Evolutionary conservation across 441 rosid species (phyloP), one percentile per base, ranked within the genome.

Genomic region (Raphanus hybrid): DNA sequence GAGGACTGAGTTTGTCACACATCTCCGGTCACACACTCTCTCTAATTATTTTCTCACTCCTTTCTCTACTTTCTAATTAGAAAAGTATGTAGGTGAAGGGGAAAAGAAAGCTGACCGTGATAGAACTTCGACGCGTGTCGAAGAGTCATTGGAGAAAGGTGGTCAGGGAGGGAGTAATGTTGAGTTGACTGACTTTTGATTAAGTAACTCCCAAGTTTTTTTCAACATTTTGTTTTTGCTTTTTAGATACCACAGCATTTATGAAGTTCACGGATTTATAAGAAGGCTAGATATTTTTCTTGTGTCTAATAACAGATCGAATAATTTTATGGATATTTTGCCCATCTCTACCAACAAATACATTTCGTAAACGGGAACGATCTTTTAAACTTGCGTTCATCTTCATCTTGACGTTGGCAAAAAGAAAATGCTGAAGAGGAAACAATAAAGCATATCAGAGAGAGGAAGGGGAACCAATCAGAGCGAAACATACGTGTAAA

Each of bases 41-140:
- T 71, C 74, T 68, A 12, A 15, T 27, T 59, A 20, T 62, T 72
- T 43, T 72, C 60, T 29, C 75, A 48, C 69, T 72, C 58, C n/a
- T 27, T 41, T 52, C 74, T 39, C 81, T 67, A 48, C 0, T 65
- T 59, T 67, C 15, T 7, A 27, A 11, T 76, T 48, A 6, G 39
- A 35, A 6, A 7, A 35, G 37, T 43, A 64, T 61, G 75, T 64
- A 69, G 71, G 75, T 55, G 75, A 62, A 64, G 63, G 7, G 57
- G 55, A 48, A 68, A 27, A 61, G 26, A 55, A 41, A 74, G 70
- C 61, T 79, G 78, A 79, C 4, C 26, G 55, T 41, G 78, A 69
- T 29, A 50, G 57, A 55, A 79, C 78, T 41, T n/a, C 26, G 82
- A 74, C 82, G 1, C 58, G 71, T 69, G 82, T 79, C 75, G 1